Percentiles rank a stretch among this genome's conserved stretches.
Conservation (phyloP, 306 rosid species). For the Dalbergia cultrata region DNA sequence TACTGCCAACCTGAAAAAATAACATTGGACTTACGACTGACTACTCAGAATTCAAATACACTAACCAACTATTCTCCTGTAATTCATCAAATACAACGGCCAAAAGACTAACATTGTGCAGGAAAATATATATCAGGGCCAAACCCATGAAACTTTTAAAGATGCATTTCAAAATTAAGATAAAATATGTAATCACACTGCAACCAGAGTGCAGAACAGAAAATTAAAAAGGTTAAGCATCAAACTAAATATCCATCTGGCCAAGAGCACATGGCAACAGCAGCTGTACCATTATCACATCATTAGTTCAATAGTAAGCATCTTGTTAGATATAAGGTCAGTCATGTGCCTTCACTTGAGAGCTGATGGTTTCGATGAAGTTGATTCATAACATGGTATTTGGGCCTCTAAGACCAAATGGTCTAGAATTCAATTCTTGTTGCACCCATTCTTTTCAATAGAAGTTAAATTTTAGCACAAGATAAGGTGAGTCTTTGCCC, state of each 20-base stretch:
- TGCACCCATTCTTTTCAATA: no score
- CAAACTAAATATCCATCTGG: conserved; percentile 3
- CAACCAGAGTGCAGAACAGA: not conserved
- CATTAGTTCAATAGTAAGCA: conserved; percentile 15
- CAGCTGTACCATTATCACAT: conserved; percentile 3
- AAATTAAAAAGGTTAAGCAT: not conserved
- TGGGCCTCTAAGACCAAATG: not conserved
- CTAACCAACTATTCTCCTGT: conserved; percentile 17
- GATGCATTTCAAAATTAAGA: not conserved
- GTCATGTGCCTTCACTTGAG: not conserved
- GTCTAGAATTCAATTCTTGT: not conserved
- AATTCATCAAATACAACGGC: conserved; percentile 33
- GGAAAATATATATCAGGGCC: not conserved
- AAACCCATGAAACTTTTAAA: conserved; percentile 15
- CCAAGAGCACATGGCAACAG: conserved; percentile 27
- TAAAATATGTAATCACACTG: not conserved
- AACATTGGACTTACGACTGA: conserved; percentile 37
- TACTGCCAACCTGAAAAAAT: conserved; percentile 79
- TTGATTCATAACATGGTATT: not conserved
- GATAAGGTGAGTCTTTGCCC: no score
- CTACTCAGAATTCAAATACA: conserved; percentile 41
- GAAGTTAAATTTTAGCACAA: no score
- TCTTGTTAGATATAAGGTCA: not conserved
- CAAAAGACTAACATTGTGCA: conserved; percentile 25
- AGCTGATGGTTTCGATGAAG: not conserved